Percentiles rank a stretch among this genome's conserved stretches.
These are phyloP conservation scores for Curvularia hawaiiensis DNA, from an alignment of 2,329 filamentous ascomycete species.

Conservation along the genomic window DNA sequence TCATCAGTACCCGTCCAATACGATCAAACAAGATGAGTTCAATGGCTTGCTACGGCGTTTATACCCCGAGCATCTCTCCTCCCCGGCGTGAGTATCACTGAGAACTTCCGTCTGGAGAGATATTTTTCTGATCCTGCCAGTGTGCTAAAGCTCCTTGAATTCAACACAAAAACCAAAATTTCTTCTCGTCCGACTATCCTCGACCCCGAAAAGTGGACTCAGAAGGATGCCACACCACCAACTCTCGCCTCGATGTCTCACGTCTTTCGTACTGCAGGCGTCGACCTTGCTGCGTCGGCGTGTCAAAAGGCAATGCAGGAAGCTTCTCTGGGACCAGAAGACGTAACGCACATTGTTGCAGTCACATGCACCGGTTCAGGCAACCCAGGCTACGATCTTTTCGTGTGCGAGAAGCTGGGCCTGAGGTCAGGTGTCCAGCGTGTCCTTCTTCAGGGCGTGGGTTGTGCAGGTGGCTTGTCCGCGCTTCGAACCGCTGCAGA, in stretches of 20 bases:
- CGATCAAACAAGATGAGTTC: constrained; percentile 21
- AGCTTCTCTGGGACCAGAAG: constrained; percentile 22
- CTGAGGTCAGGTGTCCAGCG: constrained; percentile 40
- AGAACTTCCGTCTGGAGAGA: background rate
- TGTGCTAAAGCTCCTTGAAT: constrained; percentile 19
- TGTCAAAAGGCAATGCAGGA: constrained; percentile 43
- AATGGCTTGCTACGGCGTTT: constrained; percentile 13
- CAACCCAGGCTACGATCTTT: constrained; percentile 48
- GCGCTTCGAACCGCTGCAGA: constrained; percentile 60
- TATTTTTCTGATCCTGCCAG: constrained; percentile 6
- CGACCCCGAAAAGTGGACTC: constrained; percentile 15
- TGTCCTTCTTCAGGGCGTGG: constrained; percentile 46
- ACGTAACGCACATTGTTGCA: constrained; percentile 48
- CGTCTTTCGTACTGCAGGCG: constrained; percentile 36
- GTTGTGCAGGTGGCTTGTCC: constrained; percentile 48
- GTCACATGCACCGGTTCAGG: constrained; percentile 48
- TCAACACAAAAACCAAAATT: constrained; percentile 26
- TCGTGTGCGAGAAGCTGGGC: constrained; percentile 42
- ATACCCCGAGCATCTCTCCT: constrained; percentile 16
- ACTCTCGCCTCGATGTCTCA: constrained; percentile 33
- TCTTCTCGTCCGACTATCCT: constrained; percentile 16
- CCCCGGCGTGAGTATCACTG: constrained; percentile 15
- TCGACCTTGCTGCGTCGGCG: constrained; percentile 38
- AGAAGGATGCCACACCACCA: constrained; percentile 19
- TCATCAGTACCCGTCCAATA: constrained; percentile 24